phyloP scores from a whole-genome alignment of 164 flowering plant genomes.

The Protea cynaroides region DNA sequence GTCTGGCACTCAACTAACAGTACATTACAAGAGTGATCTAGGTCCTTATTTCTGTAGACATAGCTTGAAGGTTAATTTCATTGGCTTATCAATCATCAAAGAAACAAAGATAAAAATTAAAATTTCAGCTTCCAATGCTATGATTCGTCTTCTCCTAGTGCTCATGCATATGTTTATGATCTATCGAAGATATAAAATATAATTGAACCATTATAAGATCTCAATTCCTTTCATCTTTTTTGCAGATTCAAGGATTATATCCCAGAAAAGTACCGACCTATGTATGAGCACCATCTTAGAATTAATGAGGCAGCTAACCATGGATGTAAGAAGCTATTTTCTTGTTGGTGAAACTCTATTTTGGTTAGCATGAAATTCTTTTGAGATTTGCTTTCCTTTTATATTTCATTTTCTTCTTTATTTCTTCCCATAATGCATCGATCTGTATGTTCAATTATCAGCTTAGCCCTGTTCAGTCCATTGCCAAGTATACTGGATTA shows the following conservation, averaged over 20 bases:
- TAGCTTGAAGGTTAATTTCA: too few species aligned
- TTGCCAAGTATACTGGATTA: too few species aligned
- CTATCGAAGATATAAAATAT: background rate
- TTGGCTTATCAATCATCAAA: too few species aligned
- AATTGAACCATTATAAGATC: background rate
- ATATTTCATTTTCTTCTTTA: background rate
- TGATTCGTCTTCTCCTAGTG: too few species aligned
- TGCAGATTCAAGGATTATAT: slow-evolving; percentile 85
- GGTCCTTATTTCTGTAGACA: background rate
- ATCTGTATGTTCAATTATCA: background rate
- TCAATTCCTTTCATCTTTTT: slow-evolving; percentile 7
- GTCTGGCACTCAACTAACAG: too few species aligned
- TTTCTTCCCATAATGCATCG: background rate
- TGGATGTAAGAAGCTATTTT: slow-evolving; percentile 9
- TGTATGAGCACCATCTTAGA: slow-evolving; percentile 59
- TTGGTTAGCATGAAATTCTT: background rate
- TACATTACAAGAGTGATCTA: too few species aligned
- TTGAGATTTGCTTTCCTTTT: background rate
- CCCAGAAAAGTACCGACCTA: slow-evolving; percentile 63
- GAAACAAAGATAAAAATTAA: too few species aligned
- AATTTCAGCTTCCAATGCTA: too few species aligned
- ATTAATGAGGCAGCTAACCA: slow-evolving; percentile 17
- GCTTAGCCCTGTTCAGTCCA: too few species aligned
- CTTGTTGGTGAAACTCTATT: background rate
- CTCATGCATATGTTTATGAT: too few species aligned